These are phyloP conservation scores for Malus hybrid DNA, from an alignment of 331 rosid genomes.

Conservation along the genomic window DNA sequence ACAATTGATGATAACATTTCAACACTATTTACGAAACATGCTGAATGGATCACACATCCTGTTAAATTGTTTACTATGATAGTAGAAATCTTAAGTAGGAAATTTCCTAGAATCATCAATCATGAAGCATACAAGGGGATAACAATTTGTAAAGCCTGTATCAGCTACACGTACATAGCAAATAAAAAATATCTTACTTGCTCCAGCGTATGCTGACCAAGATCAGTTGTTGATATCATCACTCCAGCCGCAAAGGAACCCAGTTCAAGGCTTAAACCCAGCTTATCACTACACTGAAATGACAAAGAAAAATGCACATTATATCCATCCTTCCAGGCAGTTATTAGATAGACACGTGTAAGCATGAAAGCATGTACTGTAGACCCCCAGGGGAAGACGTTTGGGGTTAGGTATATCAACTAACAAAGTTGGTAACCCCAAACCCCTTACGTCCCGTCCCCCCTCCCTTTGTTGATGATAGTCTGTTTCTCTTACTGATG, in stretches of 20 bases:
- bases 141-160: neutral
- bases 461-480: neutral
- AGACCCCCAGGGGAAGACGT: neutral
- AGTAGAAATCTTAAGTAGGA: neutral
- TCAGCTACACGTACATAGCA: neutral
- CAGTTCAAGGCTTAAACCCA: conserved; percentile 88
- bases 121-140: neutral
- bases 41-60: neutral
- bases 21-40: neutral
- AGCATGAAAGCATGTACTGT: neutral
- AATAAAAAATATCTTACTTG: conserved; percentile 44
- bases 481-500: neutral
- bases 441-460: neutral
- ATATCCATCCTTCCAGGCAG: conserved; percentile 10
- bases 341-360: neutral
- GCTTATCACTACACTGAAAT: conserved; percentile 94
- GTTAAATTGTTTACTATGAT: neutral
- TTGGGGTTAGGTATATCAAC: neutral
- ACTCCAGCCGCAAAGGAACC: conserved; percentile 97
- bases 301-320: conserved; percentile 18
- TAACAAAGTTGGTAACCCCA: neutral
- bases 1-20: neutral
- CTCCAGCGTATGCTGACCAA: conserved; percentile 93
- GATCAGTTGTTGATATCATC: conserved; percentile 98
- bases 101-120: neutral